Percentiles rank a stretch among this genome's conserved stretches.
phyloP scores from a whole-genome alignment of 2,329 filamentous ascomycete species.

The Pseudogymnoascus sp. region DNA sequence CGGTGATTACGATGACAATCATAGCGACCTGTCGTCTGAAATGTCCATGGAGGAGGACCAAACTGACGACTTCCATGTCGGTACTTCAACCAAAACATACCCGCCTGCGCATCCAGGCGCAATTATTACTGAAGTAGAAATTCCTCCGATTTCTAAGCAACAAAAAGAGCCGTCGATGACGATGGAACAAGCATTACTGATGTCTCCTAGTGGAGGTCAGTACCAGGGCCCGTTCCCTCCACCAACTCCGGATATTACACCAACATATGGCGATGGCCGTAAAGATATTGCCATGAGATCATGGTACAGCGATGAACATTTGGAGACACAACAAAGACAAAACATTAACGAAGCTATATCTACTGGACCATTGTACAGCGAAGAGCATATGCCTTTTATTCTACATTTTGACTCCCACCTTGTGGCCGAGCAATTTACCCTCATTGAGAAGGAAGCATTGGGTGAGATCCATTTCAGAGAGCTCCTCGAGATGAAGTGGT shows the following conservation, averaged over 20 bases:
- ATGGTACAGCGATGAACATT: slow-evolving; percentile 1
- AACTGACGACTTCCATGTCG: slow-evolving; percentile 24
- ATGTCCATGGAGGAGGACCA: slow-evolving; percentile 43
- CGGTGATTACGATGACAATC: slow-evolving; percentile 27
- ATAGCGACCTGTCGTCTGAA: slow-evolving; percentile 55
- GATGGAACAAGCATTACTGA: slow-evolving; percentile 38
- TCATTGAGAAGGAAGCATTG: slow-evolving; percentile 78
- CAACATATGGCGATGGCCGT: slow-evolving; percentile 14
- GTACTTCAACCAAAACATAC: slow-evolving; percentile 26
- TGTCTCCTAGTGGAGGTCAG: slow-evolving; percentile 31
- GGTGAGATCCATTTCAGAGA: slow-evolving; percentile 87
- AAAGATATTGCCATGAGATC: not conserved
- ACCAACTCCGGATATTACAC: slow-evolving; percentile 27
- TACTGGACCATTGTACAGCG: not conserved
- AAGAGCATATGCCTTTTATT: slow-evolving; percentile 64
- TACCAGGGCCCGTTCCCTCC: slow-evolving; percentile 17
- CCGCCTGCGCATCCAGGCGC: slow-evolving; percentile 25
- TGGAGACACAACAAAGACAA: slow-evolving; percentile 2
- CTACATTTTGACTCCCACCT: slow-evolving; percentile 72
- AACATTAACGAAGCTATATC: slow-evolving; percentile 2
- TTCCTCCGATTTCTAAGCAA: slow-evolving; percentile 16
- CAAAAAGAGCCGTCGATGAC: slow-evolving; percentile 41
- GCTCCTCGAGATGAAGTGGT: slow-evolving; percentile 72
- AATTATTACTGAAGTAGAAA: slow-evolving; percentile 20
- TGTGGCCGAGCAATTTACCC: slow-evolving; percentile 73